Percentiles rank a stretch among this genome's conserved stretches.
These are phyloP conservation scores for Tetracladium setigerum DNA, from an alignment of 495 filamentous ascomycete genomes.

Conservation along the genomic window DNA sequence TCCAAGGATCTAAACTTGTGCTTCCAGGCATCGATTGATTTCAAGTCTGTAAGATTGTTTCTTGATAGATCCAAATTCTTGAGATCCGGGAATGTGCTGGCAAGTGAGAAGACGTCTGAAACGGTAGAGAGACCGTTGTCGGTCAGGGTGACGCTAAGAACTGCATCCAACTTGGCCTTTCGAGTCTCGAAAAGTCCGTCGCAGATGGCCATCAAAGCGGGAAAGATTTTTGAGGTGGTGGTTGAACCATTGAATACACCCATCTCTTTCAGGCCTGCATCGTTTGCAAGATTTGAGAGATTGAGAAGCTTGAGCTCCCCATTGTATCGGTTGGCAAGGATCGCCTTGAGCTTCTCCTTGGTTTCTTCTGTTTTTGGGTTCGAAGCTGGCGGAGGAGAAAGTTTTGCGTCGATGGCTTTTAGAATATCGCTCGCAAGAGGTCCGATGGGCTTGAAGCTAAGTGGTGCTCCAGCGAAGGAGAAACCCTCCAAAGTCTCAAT, in stretches of 20 bases:
- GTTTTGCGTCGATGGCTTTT: too few species aligned
- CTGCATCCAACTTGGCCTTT: slow-evolving; percentile 59
- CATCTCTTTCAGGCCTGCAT: slow-evolving; percentile 57
- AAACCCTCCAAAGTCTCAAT: slow-evolving; percentile 57
- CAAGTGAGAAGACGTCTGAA: slow-evolving; percentile 58
- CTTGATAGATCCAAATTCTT: slow-evolving; percentile 78
- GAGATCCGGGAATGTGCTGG: slow-evolving; percentile 69
- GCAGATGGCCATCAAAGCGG: slow-evolving; percentile 76
- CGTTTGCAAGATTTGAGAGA: slow-evolving; percentile 64
- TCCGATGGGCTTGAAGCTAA: slow-evolving; percentile 43
- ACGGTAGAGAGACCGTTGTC: slow-evolving; percentile 69
- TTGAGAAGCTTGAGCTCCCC: slow-evolving; percentile 63
- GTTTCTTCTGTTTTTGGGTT: slow-evolving; percentile 33
- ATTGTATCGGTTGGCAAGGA: slow-evolving; percentile 71
- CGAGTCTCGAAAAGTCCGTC: slow-evolving; percentile 59
- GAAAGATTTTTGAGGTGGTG: slow-evolving; percentile 81
- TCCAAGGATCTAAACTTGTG: slow-evolving; percentile 69
- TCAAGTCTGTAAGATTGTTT: slow-evolving; percentile 60
- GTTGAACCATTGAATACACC: slow-evolving; percentile 66
- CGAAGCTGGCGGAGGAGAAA: slow-evolving; percentile 20
- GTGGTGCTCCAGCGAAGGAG: slow-evolving; percentile 52
- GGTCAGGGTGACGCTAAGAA: slow-evolving; percentile 69
- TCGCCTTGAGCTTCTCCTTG: slow-evolving; percentile 34
- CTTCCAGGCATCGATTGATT: slow-evolving; percentile 57
- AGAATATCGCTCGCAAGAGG: slow-evolving; percentile 9